Evolutionary conservation across 2,329 filamentous ascomycete species (phyloP).

Genomic region (Alternaria solani): DNA sequence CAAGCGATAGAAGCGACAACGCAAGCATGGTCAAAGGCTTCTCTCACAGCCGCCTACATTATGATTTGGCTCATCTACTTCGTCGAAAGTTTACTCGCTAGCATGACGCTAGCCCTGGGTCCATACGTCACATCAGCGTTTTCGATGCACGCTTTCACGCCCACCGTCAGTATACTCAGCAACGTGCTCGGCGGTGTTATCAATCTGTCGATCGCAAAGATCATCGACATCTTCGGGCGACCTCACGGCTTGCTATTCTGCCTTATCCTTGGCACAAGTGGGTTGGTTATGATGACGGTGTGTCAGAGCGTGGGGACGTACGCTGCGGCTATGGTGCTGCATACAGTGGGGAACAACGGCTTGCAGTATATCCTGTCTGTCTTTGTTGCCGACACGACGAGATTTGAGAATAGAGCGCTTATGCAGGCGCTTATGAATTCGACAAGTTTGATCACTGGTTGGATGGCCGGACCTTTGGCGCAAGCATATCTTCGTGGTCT

Average conservation of each 20-base stretch:
- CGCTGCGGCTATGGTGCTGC: constrained; percentile 71
- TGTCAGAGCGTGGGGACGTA: constrained; percentile 67
- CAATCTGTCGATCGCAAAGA: constrained; percentile 49
- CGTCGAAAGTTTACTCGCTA: constrained; percentile 55
- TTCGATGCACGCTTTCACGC: constrained; percentile 40
- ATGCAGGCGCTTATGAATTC: constrained; percentile 59
- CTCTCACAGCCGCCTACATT: constrained; percentile 10
- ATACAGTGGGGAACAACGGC: constrained; percentile 66
- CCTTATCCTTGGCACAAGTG: constrained; percentile 25
- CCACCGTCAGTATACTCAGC: constrained; percentile 45
- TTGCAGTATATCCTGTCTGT: constrained; percentile 59
- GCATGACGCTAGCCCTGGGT: constrained; percentile 46
- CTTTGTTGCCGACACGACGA: constrained; percentile 72
- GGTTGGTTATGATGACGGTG: constrained; percentile 70
- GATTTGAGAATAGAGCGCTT: constrained; percentile 69
- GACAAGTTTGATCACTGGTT: constrained; percentile 29
- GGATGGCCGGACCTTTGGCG: constrained; percentile 30
- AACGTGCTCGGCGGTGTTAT: constrained; percentile 45
- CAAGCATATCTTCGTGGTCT: constrained; percentile 54
- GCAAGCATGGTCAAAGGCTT: constrained; percentile 6
- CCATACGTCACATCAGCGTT: constrained; percentile 52
- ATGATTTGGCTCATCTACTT: constrained; percentile 44
- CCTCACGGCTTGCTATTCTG: constrained; percentile 44
- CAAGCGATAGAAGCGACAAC: constrained; percentile 17
- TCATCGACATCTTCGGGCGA: constrained; percentile 52